Percentiles rank a stretch among this genome's conserved stretches.
Evolutionary conservation across 495 filamentous ascomycete species (phyloP).

Genomic region (Durotheca rogersii): DNA sequence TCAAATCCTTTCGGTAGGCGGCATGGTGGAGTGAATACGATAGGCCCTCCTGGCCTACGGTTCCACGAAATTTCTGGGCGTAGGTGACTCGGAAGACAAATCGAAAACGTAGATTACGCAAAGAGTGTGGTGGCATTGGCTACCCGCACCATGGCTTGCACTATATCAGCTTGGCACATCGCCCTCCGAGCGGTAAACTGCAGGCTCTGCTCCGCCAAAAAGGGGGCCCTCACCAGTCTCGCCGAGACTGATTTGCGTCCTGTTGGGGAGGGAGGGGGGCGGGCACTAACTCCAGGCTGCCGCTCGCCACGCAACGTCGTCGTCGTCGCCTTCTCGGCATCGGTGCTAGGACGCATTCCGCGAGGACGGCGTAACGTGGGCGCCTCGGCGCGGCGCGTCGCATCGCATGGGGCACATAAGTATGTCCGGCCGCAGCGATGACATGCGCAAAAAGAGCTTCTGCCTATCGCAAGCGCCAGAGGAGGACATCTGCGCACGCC

Average conservation of each 20-base stretch:
- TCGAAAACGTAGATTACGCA: constrained; percentile 3
- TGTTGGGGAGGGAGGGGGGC: neutral
- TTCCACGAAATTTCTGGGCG: too few species aligned
- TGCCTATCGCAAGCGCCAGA: constrained; percentile 7
- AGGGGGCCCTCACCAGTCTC: constrained; percentile 17
- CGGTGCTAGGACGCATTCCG: too few species aligned
- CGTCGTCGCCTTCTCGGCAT: too few species aligned
- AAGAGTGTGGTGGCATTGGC: neutral
- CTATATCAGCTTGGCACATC: constrained; percentile 24
- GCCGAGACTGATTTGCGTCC: neutral
- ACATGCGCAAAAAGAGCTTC: neutral
- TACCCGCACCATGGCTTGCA: constrained; percentile 22
- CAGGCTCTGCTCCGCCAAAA: constrained; percentile 19
- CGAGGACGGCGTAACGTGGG: constrained; percentile 6
- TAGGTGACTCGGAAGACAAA: constrained; percentile 1
- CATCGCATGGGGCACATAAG: too few species aligned
- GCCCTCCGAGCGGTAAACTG: constrained; percentile 18
- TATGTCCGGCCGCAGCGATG: constrained; percentile 17
- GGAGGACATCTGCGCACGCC: constrained; percentile 9
- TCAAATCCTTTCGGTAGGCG: neutral
- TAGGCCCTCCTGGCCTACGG: too few species aligned
- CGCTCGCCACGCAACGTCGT: neutral
- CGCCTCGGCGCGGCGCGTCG: constrained; percentile 8
- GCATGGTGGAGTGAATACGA: neutral
- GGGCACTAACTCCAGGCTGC: neutral